Evolutionary conservation across 306 rosid genomes (phyloP), one percentile per base, ranked within the genome.

Genomic region (Acacia crassicarpa): DNA sequence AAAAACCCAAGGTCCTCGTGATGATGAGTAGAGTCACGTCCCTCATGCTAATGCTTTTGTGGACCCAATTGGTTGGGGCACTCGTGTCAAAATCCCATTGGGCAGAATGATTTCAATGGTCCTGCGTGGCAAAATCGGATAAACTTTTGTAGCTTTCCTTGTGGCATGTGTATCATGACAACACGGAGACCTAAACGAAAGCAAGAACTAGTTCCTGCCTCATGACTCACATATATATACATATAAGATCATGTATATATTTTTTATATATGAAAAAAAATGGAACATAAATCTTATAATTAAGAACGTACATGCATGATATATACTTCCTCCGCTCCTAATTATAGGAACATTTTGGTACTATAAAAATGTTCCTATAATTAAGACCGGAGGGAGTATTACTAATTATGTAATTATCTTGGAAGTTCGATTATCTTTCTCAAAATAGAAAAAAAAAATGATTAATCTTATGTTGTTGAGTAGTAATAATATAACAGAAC

Each of bases 31-130:
- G 58, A 23, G 22, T 19, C 58, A 17, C 59, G 32, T 30, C 23
- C 22, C 2, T 74, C 84, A 81, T 45, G 80, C 87, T 83, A 54
- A 76, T 53, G 86, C 72, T 49, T 43, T 81, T 43, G 33, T 71
- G 82, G 74, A 62, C 77, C 70, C 25, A 72, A 67, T 59, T 4
- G 1, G 3, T 27, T 12, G 8, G 32, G 27, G 41, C 1, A 66
- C 20, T 12, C 59, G 80, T 68, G 87, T 74, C 74, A 6, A 2
- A 75, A 53, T 19, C 59, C 22, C 59, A 53, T 53, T 53, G 59
- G 59, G 23, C 23, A 1, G 9, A 22, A 53, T 6, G 9, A 53
- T 53, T 15, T 19, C 22, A 5, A 53, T 0, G 59, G 58, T 49
- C 56, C 23, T 2, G 32, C 74, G 51, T 69, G 53, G 74, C 53